These are phyloP conservation scores for Phytophthora pini DNA, from an alignment of 352 stramenopile species.

Conservation along the genomic window DNA sequence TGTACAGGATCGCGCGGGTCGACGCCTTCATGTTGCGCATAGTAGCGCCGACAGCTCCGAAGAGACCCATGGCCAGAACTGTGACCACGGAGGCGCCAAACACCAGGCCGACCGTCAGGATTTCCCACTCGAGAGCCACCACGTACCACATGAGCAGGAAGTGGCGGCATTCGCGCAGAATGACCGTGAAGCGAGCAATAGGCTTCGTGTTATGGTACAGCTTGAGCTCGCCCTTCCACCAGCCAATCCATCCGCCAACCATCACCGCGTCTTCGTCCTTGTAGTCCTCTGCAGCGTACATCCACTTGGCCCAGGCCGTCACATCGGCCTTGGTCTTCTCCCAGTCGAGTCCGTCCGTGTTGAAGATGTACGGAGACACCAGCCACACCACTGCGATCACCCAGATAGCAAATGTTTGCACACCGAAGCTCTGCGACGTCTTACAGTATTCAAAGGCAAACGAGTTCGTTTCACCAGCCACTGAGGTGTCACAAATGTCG, in stretches of 20 bases:
- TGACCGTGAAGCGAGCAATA: slow-evolving; percentile 77
- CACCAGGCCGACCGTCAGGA: slow-evolving; percentile 58
- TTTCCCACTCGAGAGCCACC: slow-evolving; percentile 70
- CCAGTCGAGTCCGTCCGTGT: slow-evolving; percentile 86
- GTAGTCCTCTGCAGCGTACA: slow-evolving; percentile 78
- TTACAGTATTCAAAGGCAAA: slow-evolving; percentile 71
- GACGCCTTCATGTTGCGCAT: slow-evolving; percentile 48
- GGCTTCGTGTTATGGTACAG: slow-evolving; percentile 75
- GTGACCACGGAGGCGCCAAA: slow-evolving; percentile 62
- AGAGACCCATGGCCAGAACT: slow-evolving; percentile 60
- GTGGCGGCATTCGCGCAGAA: slow-evolving; percentile 80
- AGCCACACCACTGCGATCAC: slow-evolving; percentile 78
- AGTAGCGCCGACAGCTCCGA: slow-evolving; percentile 39
- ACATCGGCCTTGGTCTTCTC: slow-evolving; percentile 87
- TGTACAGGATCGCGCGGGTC: slow-evolving; percentile 62
- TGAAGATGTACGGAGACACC: slow-evolving; percentile 84
- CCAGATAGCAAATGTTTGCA: slow-evolving; percentile 86
- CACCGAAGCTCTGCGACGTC: slow-evolving; percentile 77
- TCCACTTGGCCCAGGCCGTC: slow-evolving; percentile 77
- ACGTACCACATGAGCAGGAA: slow-evolving; percentile 90
- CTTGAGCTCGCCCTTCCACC: slow-evolving; percentile 83
- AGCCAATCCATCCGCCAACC: slow-evolving; percentile 77
- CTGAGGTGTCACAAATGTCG: slow-evolving; percentile 56
- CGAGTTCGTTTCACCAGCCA: slow-evolving; percentile 48
- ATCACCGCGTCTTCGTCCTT: slow-evolving; percentile 71